Evolutionary conservation across 2,329 filamentous ascomycete species (phyloP), one percentile per base, ranked within the genome.

Genomic region (Ophiostoma sp.): DNA sequence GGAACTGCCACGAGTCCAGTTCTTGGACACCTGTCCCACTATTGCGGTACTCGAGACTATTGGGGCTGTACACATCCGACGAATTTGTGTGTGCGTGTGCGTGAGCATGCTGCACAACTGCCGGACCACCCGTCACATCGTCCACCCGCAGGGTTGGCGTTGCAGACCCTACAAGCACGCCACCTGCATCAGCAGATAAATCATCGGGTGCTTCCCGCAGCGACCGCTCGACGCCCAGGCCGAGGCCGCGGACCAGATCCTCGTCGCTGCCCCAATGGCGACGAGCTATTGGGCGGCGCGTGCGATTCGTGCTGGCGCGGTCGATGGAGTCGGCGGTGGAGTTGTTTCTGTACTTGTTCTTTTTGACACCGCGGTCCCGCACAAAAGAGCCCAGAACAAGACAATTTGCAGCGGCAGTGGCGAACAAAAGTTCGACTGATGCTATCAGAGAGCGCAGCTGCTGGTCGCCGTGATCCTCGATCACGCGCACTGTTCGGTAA

Each of bases 301-400:
- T 75, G 60, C 77, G 77, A 60, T 77, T 77, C 3, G 72, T 77
- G 71, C 74, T 75, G 3, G 79, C 78, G 62, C 80, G 83, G 67
- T 87, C 89, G 54, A 90, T 81, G 0, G 91, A 93, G 57, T 87
- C 87, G 62, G 85, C 84, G 4, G 85, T 81, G 1, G 89, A 87
- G 20, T 84, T 83, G 72, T 87, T 85, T 69, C 90, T 89, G 80
- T 91, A 97, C 77, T 93, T 95, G 70, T 86, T 85, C 80, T 96
- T 97, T 83, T 98, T 98, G 57, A 93, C 82, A 35, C 95, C 95
- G 69, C 92, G 87, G 77, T 98, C 94, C 17, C 94, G 87, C 36
- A 98, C 88, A 76, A 98, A 98, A 0, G 94, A 96, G 15, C 94
- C 94, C 2, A 99, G 86, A 0, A 97, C 91, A 27, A 99, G 84